Evolutionary conservation across 495 filamentous ascomycete genomes (phyloP).

Genomic region (Penicillium tannophilum): DNA sequence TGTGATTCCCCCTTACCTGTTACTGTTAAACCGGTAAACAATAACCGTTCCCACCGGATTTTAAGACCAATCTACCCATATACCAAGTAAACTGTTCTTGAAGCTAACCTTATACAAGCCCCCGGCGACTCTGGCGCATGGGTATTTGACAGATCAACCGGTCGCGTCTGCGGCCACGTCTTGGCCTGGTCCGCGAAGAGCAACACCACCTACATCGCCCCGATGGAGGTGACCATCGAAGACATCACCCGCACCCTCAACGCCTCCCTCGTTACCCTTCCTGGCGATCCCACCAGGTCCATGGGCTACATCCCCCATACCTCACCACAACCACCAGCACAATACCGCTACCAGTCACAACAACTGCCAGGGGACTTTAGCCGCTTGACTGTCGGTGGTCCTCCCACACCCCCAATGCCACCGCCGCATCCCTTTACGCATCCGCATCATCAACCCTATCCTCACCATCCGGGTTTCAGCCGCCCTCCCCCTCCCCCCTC

Average conservation of each 20-base stretch:
- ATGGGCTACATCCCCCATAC: constrained; percentile 25
- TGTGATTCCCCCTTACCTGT: constrained; percentile 7
- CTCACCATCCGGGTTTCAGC: constrained; percentile 17
- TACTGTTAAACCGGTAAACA: constrained; percentile 23
- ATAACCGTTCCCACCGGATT: constrained; percentile 15
- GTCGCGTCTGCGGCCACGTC: constrained; percentile 86
- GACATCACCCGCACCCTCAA: constrained; percentile 80
- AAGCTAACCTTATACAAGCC: constrained; percentile 47
- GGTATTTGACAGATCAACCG: constrained; percentile 80
- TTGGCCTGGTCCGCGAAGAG: constrained; percentile 80
- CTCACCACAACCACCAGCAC: constrained; percentile 10
- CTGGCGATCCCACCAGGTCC: constrained; percentile 35
- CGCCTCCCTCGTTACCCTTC: constrained; percentile 42
- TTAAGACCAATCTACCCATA: constrained; percentile 13
- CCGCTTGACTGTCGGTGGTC: constrained; percentile 20
- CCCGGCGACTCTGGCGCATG: constrained; percentile 93
- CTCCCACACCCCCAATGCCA: constrained; percentile 13
- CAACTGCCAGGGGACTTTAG: constrained; percentile 42
- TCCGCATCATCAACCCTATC: constrained; percentile 14
- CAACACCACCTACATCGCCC: constrained; percentile 82
- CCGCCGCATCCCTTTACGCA: constrained; percentile 17
- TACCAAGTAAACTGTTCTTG: constrained; percentile 26
- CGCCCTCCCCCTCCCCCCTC: constrained; percentile 21
- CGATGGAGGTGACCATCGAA: constrained; percentile 86
- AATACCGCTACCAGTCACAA: constrained; percentile 28